These are phyloP conservation scores for Panicum hallii DNA, from an alignment of 202 grass and related monocot genomes.

Conservation along the genomic window DNA sequence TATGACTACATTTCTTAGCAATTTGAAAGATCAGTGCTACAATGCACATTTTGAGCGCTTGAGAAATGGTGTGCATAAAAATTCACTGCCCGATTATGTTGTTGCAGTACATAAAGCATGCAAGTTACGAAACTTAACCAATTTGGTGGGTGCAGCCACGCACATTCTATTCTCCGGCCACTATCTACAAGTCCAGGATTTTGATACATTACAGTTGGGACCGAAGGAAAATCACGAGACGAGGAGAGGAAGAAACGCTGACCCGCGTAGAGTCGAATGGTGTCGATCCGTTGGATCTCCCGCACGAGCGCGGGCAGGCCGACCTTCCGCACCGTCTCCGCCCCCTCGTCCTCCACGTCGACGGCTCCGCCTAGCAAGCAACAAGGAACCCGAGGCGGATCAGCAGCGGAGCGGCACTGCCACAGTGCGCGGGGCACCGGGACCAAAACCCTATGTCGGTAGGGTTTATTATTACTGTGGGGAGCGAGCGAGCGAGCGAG, in stretches of 20 bases:
- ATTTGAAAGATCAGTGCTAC: background rate
- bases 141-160: no score
- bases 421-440: background rate
- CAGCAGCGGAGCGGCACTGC: background rate
- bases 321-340: conserved; percentile 13
- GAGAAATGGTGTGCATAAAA: background rate
- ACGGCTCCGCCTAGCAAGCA: conserved; percentile 9
- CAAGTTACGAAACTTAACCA: no score
- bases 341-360: conserved; percentile 1
- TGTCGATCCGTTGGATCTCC: conserved; percentile 76
- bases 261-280: conserved; percentile 84
- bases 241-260: conserved; percentile 28
- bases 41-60: background rate
- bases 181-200: background rate
- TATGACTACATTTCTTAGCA: background rate
- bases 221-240: background rate
- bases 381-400: conserved; percentile 15
- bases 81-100: background rate
- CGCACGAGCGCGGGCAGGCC: conserved; percentile 60
- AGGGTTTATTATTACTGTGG: conserved; percentile 16
- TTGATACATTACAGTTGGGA: background rate
- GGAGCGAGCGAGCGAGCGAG: background rate
- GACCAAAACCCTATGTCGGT: background rate
- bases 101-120: background rate
- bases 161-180: background rate